phyloP scores from a whole-genome alignment of 768 basidiomycete species.

The Punctularia strigosozonata region DNA sequence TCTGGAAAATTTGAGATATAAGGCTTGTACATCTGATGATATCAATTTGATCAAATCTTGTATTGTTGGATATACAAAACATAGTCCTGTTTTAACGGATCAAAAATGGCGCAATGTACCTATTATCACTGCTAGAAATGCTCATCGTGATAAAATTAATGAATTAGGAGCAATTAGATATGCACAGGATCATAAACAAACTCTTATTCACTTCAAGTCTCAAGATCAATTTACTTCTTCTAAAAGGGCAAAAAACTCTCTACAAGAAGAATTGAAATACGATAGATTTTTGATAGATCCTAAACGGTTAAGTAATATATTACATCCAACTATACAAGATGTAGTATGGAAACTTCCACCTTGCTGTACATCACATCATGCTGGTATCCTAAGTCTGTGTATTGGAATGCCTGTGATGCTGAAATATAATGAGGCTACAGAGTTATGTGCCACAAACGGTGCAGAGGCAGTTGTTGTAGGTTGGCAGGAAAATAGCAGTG shows the following conservation, averaged over 20 bases:
- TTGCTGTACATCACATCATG: conserved; percentile 7
- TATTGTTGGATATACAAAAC: conserved; percentile 9
- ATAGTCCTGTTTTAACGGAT: conserved; percentile 6
- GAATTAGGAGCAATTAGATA: conserved; percentile 17
- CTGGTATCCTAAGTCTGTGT: conserved; percentile 10
- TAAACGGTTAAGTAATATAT: conserved; percentile 14
- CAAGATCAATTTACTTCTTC: conserved; percentile 5
- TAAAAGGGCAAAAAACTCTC: not conserved
- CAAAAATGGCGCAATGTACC: conserved; percentile 21
- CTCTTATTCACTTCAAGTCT: conserved; percentile 16
- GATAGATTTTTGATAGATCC: conserved; percentile 12
- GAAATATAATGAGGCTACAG: conserved; percentile 12
- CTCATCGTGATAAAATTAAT: conserved; percentile 26
- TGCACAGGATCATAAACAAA: conserved; percentile 19
- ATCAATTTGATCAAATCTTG: conserved; percentile 19
- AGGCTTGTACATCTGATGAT: conserved; percentile 26
- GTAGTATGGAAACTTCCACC: conserved; percentile 13
- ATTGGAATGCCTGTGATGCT: conserved; percentile 13
- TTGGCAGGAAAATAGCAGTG: conserved; percentile 3
- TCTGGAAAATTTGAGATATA: conserved; percentile 26
- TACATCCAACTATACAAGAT: conserved; percentile 4
- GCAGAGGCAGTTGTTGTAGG: conserved; percentile 10
- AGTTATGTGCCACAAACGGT: conserved; percentile 15
- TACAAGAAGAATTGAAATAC: conserved; percentile 10
- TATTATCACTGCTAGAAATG: conserved; percentile 26